A percentile compares a stretch with the other conserved stretches of the same genome.
phyloP scores from a whole-genome alignment of 2,329 filamentous ascomycete genomes.

The Colletotrichum echinochloae region DNA sequence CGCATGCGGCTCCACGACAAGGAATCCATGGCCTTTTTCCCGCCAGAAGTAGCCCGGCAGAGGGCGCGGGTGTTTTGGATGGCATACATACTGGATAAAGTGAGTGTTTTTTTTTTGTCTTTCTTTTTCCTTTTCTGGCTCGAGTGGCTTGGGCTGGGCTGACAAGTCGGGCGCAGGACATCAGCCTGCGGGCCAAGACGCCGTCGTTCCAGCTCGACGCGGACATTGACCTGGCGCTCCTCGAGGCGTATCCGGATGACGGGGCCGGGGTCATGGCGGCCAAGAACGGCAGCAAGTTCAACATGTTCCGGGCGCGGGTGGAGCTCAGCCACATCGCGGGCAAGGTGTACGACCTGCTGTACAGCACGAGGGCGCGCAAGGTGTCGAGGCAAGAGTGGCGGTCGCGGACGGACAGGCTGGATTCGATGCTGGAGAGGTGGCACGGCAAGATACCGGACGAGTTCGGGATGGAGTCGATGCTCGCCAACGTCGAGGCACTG shows the following conservation, averaged over 20 bases:
- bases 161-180: conserved; percentile 45
- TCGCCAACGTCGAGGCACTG: conserved; percentile 43
- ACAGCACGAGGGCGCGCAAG: conserved; percentile 43
- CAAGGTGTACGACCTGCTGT: conserved; percentile 55
- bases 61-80: conserved; percentile 56
- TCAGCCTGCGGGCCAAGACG: conserved; percentile 51
- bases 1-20: conserved; percentile 51
- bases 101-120: conserved; percentile 32
- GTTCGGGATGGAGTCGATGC: conserved; percentile 51
- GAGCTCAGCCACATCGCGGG: conserved; percentile 57
- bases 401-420: conserved; percentile 46
- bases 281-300: conserved; percentile 50
- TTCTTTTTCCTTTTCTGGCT: not conserved
- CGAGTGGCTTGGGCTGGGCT: not conserved
- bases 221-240: conserved; percentile 56
- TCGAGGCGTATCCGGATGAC: conserved; percentile 47
- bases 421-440: conserved; percentile 53
- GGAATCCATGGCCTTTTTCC: conserved; percentile 42
- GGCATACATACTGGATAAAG: conserved; percentile 56
- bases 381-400: conserved; percentile 48
- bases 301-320: conserved; percentile 54
- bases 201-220: conserved; percentile 55
- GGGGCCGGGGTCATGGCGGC: conserved; percentile 51
- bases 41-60: conserved; percentile 50
- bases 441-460: conserved; percentile 49